Base-by-base conservation (phyloP, 179 eudicot genomes). In the Beta macrorhiza region DNA sequence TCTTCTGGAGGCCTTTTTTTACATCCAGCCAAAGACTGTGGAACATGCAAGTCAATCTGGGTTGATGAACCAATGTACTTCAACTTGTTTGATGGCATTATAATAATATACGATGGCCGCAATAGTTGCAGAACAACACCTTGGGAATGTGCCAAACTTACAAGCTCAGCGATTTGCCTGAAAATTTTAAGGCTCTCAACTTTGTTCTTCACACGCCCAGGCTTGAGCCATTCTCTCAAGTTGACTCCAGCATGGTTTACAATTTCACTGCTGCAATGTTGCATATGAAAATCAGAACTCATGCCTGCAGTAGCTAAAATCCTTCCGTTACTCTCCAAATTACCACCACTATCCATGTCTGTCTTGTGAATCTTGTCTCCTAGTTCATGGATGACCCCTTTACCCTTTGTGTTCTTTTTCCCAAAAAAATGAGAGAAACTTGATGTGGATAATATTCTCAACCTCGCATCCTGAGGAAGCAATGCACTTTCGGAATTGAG, bases 151-250 rank as follows among this genome's bases (percentile, higher is more conserved):
- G 87, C 85, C 67, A 71, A 13, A 86, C 84, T 79, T 45, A 91
- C 91, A 45, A 88, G 62, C 78, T 90, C 85, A 42, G 75, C 90
- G 73, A 91, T 87, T 85, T 88, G 83, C 79, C 84, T 86, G 71
- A 90, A 91, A 75, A 91, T n/a, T 67, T 62, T 76, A 64, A 90
- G 78, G 68, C 88, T 82, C 67, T 88, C 90, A 71, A 7, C 82
- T 82, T 90, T 89, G 67, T 79, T 71, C 83, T 79, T 82, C 68
- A 77, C 32, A 49, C 73, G 57, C 22, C 83, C 83, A 49, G 82
- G 71, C 52, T 82, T 87, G 53, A 91, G 86, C 94, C 91, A 89
- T 72, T 91, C 89, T 81, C 91, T 90, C 85, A 91, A 83, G 74
- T 80, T 86, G 78, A 87, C 65, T 22, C 82, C 91, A 58, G 67